A percentile compares a stretch with the other conserved stretches of the same genome.
Conservation (phyloP, 2,329 filamentous ascomycete species). For the Colletotrichum sansevieriae region DNA sequence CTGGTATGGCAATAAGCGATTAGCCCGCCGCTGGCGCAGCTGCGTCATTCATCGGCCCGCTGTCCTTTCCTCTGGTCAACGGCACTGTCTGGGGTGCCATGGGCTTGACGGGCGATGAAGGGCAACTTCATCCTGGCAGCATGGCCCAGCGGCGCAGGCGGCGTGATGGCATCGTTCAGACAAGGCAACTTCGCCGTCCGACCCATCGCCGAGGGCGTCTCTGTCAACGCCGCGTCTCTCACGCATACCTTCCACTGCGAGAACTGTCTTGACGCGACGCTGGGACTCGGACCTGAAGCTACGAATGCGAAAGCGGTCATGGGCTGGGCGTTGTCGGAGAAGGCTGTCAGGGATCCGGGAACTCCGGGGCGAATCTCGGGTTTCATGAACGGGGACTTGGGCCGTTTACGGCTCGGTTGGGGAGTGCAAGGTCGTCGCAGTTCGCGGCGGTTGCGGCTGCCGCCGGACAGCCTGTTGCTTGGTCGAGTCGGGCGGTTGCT, state of each 20-base stretch:
- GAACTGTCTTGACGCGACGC: conserved; percentile 48
- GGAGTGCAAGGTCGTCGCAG: conserved; percentile 51
- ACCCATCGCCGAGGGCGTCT: conserved; percentile 57
- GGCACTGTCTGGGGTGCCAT: conserved; percentile 61
- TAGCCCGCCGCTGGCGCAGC: no score
- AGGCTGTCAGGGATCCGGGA: conserved; percentile 43
- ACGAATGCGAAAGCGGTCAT: conserved; percentile 48
- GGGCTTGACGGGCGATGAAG: conserved; percentile 56
- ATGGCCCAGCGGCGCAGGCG: conserved; percentile 56
- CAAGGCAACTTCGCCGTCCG: conserved; percentile 56
- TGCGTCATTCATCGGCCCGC: no score
- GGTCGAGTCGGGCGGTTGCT: conserved; percentile 31
- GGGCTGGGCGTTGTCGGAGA: conserved; percentile 53
- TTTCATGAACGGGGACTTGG: conserved; percentile 52
- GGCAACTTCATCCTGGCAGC: conserved; percentile 59
- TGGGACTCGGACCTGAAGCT: conserved; percentile 47
- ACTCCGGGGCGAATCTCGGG: conserved; percentile 45
- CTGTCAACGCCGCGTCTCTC: conserved; percentile 57
- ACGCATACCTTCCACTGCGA: conserved; percentile 62
- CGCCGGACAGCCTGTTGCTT: conserved; percentile 51
- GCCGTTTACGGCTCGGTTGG: conserved; percentile 49
- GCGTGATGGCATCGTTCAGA: conserved; percentile 58
- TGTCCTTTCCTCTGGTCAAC: conserved; percentile 39
- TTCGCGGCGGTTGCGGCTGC: conserved; percentile 42
- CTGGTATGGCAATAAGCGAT: no score